Conservation (phyloP, 2,329 filamentous ascomycete species). For the Fusarium nodosum region DNA sequence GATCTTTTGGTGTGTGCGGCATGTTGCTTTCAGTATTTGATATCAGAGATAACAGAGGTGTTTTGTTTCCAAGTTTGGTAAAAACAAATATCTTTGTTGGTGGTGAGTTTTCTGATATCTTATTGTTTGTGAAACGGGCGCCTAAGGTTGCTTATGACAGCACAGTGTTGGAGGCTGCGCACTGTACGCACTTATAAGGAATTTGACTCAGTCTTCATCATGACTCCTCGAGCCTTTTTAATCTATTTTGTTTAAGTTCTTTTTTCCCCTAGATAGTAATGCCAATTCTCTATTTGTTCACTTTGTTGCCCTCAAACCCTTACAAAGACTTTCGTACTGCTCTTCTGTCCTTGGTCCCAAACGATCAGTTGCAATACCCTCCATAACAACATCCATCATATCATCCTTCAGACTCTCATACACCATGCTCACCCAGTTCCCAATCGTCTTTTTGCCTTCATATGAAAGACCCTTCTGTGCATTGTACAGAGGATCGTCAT, state of each 20-base stretch:
- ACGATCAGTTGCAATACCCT: constrained; percentile 39
- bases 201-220: not conserved
- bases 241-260: no score
- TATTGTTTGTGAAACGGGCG: constrained; percentile 31
- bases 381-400: constrained; percentile 51
- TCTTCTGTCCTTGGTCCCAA: constrained; percentile 39
- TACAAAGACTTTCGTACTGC: constrained; percentile 45
- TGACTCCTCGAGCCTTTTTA: constrained; percentile 11
- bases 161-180: constrained; percentile 10
- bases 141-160: constrained; percentile 38
- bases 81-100: constrained; percentile 5
- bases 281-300: not conserved
- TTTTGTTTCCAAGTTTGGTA: not conserved
- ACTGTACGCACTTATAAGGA: constrained; percentile 4
- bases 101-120: constrained; percentile 10
- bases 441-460: constrained; percentile 52
- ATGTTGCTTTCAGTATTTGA: constrained; percentile 3
- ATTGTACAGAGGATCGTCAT: constrained; percentile 51
- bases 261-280: not conserved
- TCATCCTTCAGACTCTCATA: constrained; percentile 51
- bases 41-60: not conserved
- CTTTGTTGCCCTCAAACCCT: constrained; percentile 24
- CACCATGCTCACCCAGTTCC: constrained; percentile 51
- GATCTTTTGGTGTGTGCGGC: constrained; percentile 30
- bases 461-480: constrained; percentile 39